These are phyloP conservation scores for Jaltomata sinuosa DNA, from an alignment of 257 asterid species.

Conservation along the genomic window DNA sequence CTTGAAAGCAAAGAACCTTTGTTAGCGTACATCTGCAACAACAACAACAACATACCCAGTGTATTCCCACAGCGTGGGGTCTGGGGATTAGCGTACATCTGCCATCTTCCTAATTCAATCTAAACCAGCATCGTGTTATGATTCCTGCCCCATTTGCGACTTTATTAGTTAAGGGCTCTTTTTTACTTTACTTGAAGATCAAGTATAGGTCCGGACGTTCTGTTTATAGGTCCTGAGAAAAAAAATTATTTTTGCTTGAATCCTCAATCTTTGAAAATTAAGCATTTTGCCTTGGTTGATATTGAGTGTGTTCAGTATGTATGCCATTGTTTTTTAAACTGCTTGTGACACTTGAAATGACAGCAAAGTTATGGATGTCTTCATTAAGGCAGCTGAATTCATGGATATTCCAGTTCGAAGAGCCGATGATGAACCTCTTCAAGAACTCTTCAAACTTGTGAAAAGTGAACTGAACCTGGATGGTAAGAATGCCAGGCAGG, in stretches of 20 bases:
- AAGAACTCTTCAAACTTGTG: slow-evolving; percentile 60
- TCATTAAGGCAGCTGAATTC: slow-evolving; percentile 77
- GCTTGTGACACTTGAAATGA: slow-evolving; percentile 14
- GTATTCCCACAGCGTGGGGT: too few relatives aligned
- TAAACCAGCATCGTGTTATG: neutral
- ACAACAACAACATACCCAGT: too few relatives aligned
- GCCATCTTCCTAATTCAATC: neutral
- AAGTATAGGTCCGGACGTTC: neutral
- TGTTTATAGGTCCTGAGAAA: neutral
- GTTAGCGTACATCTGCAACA: too few relatives aligned
- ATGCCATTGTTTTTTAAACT: neutral
- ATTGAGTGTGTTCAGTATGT: neutral
- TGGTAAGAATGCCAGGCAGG: slow-evolving; percentile 68
- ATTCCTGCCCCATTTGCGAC: neutral
- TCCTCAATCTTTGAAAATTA: neutral
- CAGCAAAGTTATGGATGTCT: slow-evolving; percentile 91
- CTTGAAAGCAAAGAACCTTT: neutral
- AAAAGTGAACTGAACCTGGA: slow-evolving; percentile 70
- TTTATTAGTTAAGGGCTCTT: neutral
- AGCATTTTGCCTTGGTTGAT: neutral
- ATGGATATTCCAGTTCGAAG: slow-evolving; percentile 76
- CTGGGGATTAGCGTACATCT: too few relatives aligned
- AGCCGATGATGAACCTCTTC: slow-evolving; percentile 81
- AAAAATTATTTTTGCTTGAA: neutral
- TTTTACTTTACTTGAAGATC: neutral